These are phyloP conservation scores for Aspergillus calidoustus DNA, from an alignment of 2,329 filamentous ascomycete species.

Conservation along the genomic window DNA sequence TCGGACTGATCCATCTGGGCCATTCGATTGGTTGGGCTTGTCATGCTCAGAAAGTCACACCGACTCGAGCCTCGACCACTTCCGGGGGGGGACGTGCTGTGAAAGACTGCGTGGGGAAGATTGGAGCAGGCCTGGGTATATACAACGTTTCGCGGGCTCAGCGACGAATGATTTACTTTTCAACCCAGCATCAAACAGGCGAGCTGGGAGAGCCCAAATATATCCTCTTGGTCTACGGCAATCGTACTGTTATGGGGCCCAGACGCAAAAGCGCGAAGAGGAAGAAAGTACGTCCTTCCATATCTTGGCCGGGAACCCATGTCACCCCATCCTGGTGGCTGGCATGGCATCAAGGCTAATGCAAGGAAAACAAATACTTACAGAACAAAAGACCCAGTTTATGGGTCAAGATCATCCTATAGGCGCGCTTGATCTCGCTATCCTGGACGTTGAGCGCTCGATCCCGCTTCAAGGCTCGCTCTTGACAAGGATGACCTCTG, in stretches of 20 bases:
- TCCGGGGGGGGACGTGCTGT: background rate
- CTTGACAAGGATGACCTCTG: constrained; percentile 5
- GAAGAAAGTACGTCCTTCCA: constrained; percentile 26
- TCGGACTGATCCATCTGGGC: constrained; percentile 23
- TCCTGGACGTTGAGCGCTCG: constrained; percentile 12
- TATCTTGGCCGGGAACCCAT: constrained; percentile 13
- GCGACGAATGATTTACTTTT: background rate
- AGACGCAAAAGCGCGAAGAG: constrained; percentile 3
- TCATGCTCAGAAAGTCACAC: constrained; percentile 14
- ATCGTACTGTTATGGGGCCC: constrained; percentile 13
- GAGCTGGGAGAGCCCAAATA: constrained; percentile 21
- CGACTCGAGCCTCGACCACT: constrained; percentile 1
- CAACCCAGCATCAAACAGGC: background rate
- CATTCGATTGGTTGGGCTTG: constrained; percentile 23
- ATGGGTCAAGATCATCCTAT: constrained; percentile 19
- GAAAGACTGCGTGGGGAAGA: background rate
- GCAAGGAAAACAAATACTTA: constrained; percentile 33
- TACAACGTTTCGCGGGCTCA: background rate
- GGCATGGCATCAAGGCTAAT: constrained; percentile 27
- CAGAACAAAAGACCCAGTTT: constrained; percentile 17
- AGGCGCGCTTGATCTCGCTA: constrained; percentile 19
- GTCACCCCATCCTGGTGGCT: constrained; percentile 23
- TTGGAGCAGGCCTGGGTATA: background rate
- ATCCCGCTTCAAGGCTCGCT: background rate
- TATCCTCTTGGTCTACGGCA: constrained; percentile 16